Evolutionary conservation across 176 grass and related monocot genomes (phyloP), one percentile per base, ranked within the genome.

Genomic region (Neostapfia colusana): DNA sequence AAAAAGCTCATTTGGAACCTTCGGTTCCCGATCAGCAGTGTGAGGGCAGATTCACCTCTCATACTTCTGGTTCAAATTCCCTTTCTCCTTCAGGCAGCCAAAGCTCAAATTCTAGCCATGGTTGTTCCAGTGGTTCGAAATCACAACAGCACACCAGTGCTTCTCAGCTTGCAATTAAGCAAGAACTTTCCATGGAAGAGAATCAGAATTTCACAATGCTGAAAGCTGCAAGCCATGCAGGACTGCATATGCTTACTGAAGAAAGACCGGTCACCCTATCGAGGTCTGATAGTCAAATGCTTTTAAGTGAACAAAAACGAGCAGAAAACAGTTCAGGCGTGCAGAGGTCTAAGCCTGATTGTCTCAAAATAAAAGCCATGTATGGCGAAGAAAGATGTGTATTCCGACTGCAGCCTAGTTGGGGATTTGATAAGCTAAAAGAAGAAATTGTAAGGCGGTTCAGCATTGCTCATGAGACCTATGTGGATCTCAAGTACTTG

Each of bases 361-460:
- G 55, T 72, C 78, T 87, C 75, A 99, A 99, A 86, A 85, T 99
- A 79, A 99, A 99, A 81, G 92, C 87, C 72, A 89, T 85, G 70
- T 95, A 83, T 65, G 89, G 83, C 0, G 96, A 99, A 84, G 96
- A 99, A 54, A 99, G 90, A 73, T 93, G 93, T 41, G 78, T 99
- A 88, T 89, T 99, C 60, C 85, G 87, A 62, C 85, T 99, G 74
- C 96, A 99, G 25, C 83, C 77, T 34, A 71, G 46, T 81, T 90
- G 85, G 92, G 74, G 83, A 57, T 95, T 95, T 76, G 73, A 90
- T 61, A 82, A 86, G 79, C 87, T 99, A 54, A 99, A 90, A 51
- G 79, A 85, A 83, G 92, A 99, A 85, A 92, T 99, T 17, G 5
- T 49, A 54, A 89, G 82, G 87, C 69, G 96, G 70, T 95, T 99